Base-by-base conservation (phyloP, 495 filamentous ascomycete genomes). In the Penicillium roqueforti region DNA sequence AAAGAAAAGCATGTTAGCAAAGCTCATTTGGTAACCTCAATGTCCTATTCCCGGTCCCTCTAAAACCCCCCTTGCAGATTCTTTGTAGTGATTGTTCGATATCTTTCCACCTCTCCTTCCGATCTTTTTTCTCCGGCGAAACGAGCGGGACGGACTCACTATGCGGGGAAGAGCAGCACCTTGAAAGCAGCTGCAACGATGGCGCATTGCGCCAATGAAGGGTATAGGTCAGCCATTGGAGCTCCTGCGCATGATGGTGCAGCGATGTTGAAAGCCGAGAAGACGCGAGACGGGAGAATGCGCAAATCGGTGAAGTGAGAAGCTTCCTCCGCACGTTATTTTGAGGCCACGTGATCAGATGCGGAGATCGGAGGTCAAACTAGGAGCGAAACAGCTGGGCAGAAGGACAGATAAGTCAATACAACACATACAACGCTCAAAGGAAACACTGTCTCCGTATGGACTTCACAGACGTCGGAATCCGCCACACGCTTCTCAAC, bases 131-230 rank as follows among this genome's bases (percentile, higher is more conserved):
- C 22, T 42, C 29, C 40, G 28, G 38, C 25, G 47, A 40, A 25
- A 10, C 19, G 32, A 18, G 47, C 38, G 40, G 50, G 14, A 80
- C 90, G 50, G 8, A 80, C 90, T 65, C 81, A 98, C 93, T 98
- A 98, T 57, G 93, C 89, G 18, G 93, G 93, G 69, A 96, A 95
- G 32, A 98, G 82, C 38, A 98, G 83, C 49, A 96, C 76, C 75
- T 97, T 98, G 65, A 98, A 83, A 20, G 92, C 93, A 9, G 89
- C 86, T 44, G 91, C 88, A 56, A 91, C 84, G 57, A 95, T 72
- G 57, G 90, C 89, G 76, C 87, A 91, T 76, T 98, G 91, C 62
- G 83, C 76, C 74, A 95, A 79, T 46, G 90, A 87, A 40, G 91
- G 91, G 67, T 91, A 92, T 41, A 86, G 65, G 48, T 93, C 87